Conservation (phyloP, 2,329 filamentous ascomycete species). For the Fusarium odoratissimum region DNA sequence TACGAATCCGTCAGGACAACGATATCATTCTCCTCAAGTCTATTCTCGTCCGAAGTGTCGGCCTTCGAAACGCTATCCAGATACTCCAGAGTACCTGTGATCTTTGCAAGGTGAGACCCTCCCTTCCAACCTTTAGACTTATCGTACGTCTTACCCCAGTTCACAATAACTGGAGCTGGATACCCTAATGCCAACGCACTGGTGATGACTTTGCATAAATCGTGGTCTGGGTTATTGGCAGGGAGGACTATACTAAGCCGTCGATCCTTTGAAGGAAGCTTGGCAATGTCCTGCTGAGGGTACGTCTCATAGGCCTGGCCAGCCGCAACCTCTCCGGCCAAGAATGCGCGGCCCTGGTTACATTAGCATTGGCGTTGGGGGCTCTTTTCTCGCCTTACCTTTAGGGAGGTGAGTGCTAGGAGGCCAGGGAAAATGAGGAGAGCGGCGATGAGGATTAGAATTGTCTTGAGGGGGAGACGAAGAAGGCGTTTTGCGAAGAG, state of each 20-base stretch:
- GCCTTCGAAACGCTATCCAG: slow-evolving; percentile 26
- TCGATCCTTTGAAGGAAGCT: slow-evolving; percentile 7
- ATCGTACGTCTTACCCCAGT: slow-evolving; percentile 40
- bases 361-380: background rate
- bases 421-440: background rate
- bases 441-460: background rate
- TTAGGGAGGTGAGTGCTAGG: background rate
- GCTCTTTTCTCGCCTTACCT: background rate
- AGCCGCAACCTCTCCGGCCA: background rate
- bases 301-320: background rate
- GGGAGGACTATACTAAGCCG: slow-evolving; percentile 35
- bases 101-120: slow-evolving; percentile 44
- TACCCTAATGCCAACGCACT: slow-evolving; percentile 43
- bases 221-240: slow-evolving; percentile 32
- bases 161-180: slow-evolving; percentile 44
- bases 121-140: slow-evolving; percentile 19
- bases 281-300: background rate
- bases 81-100: slow-evolving; percentile 43
- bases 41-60: background rate
- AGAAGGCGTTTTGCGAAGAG: background rate
- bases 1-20: slow-evolving; percentile 43
- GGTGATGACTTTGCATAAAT: slow-evolving; percentile 45
- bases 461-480: background rate
- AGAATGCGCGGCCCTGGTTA: background rate
- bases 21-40: slow-evolving; percentile 39